Evolutionary conservation across 306 rosid genomes (phyloP).

Genomic region (Rosa multiflora): DNA sequence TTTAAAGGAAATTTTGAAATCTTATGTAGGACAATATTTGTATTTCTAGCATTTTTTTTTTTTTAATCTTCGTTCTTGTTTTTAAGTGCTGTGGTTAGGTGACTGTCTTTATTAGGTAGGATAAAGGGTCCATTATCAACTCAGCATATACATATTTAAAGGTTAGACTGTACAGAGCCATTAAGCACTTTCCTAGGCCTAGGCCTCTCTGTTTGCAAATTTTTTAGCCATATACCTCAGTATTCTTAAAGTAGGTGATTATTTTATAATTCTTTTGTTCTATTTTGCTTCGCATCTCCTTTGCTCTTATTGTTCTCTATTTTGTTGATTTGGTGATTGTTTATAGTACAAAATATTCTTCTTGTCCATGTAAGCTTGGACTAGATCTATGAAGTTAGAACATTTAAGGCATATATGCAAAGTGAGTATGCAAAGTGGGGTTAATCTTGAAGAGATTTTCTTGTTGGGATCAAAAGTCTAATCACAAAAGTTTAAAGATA

Average conservation of each 20-base stretch:
- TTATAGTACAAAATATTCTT: slow-evolving; percentile 21
- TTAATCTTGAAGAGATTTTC: slow-evolving; percentile 9
- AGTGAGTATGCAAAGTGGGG: slow-evolving; percentile 18
- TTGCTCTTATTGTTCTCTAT: slow-evolving; percentile 36
- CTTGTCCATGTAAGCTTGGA: slow-evolving; percentile 9
- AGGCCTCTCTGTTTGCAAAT: neutral
- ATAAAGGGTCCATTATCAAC: slow-evolving; percentile 1
- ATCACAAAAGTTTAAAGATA: slow-evolving; percentile 11
- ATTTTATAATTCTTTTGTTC: slow-evolving; percentile 16
- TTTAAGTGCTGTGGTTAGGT: neutral
- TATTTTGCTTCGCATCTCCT: slow-evolving; percentile 29
- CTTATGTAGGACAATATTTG: neutral
- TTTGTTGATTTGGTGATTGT: slow-evolving; percentile 21
- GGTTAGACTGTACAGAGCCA: slow-evolving; percentile 1
- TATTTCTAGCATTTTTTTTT: neutral
- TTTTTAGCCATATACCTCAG: slow-evolving; percentile 27
- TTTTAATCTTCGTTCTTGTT: neutral
- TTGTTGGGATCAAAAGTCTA: slow-evolving; percentile 16
- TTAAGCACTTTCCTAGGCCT: slow-evolving; percentile 15
- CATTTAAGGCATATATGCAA: slow-evolving; percentile 17
- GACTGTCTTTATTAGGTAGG: neutral
- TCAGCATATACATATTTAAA: neutral
- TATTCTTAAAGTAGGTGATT: slow-evolving; percentile 27
- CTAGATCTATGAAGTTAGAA: slow-evolving; percentile 3
- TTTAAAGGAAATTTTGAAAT: neutral